phyloP scores from a whole-genome alignment of 75 land plant species.

The Azolla pinnata region DNA sequence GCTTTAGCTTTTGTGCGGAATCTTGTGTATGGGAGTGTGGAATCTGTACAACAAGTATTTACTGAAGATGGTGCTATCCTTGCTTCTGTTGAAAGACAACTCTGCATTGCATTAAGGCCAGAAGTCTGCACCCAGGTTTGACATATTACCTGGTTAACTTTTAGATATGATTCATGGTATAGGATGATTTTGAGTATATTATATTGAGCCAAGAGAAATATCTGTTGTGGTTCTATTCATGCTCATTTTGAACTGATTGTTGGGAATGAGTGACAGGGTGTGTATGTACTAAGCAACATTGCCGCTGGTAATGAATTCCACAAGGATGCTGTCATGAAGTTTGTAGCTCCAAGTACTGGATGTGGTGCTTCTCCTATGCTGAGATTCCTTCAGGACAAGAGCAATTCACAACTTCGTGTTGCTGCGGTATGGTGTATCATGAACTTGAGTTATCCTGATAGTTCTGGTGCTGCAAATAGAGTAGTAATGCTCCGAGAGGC shows the following conservation, averaged over 20 bases:
- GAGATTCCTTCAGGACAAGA: conserved; percentile 59
- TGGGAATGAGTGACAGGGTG: conserved; percentile 64
- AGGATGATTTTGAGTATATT: too few relatives aligned
- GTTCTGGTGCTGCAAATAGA: conserved; percentile 39
- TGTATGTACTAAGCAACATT: conserved; percentile 72
- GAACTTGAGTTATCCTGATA: conserved; percentile 54
- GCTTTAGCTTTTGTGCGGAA: conserved; percentile 79
- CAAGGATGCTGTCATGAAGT: conserved; percentile 75
- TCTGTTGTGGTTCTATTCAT: too few relatives aligned
- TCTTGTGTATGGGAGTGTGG: conserved; percentile 70
- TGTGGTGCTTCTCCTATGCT: conserved; percentile 23
- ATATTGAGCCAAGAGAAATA: too few relatives aligned
- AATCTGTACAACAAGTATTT: conserved; percentile 55
- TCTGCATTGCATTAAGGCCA: conserved; percentile 30
- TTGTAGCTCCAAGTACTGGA: conserved; percentile 24
- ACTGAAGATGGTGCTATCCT: conserved; percentile 51
- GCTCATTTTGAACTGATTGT: too few relatives aligned
- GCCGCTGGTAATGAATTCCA: conserved; percentile 63
- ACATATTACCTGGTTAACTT: too few relatives aligned
- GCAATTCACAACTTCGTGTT: conserved; percentile 49
- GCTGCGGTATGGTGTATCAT: conserved; percentile 72
- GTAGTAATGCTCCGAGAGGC: conserved; percentile 46
- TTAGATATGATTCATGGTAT: too few relatives aligned
- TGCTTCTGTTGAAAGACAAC: conserved; percentile 52
- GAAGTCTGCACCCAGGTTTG: conserved; percentile 83